Conservation (phyloP, 306 rosid species). For the Prunus salicina region DNA sequence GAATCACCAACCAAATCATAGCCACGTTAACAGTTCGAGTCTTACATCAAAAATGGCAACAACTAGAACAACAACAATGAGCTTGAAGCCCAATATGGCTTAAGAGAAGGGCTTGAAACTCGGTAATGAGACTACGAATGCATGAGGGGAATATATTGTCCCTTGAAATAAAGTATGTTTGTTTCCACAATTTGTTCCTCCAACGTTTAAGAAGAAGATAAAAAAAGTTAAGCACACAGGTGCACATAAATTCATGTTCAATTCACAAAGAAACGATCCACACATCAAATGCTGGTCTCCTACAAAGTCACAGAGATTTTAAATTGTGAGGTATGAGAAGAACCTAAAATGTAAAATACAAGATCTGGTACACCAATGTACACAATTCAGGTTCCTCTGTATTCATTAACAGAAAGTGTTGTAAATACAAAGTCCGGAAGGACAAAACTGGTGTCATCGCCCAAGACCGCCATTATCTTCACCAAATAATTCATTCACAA, state of each 20-base stretch:
- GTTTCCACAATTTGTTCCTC: not conserved
- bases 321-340: not conserved
- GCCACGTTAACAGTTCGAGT: no score
- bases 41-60: no score
- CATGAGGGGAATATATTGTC: not conserved
- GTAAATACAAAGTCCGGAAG: not conserved
- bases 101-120: no score
- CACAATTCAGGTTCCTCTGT: not conserved
- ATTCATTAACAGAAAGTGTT: not conserved
- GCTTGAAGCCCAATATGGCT: no score
- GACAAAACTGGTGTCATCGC: not conserved
- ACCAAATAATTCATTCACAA: not conserved
- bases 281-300: no score
- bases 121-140: not conserved
- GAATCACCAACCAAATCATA: no score
- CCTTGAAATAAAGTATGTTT: not conserved
- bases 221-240: not conserved
- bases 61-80: no score
- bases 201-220: not conserved
- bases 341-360: not conserved
- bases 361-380: not conserved
- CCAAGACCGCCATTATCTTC: not conserved
- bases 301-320: no score
- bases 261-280: not conserved
- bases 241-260: not conserved